Evolutionary conservation across 192 early-diverging fungal genomes (phyloP).

Genomic region (Linnemannia hyalina): DNA sequence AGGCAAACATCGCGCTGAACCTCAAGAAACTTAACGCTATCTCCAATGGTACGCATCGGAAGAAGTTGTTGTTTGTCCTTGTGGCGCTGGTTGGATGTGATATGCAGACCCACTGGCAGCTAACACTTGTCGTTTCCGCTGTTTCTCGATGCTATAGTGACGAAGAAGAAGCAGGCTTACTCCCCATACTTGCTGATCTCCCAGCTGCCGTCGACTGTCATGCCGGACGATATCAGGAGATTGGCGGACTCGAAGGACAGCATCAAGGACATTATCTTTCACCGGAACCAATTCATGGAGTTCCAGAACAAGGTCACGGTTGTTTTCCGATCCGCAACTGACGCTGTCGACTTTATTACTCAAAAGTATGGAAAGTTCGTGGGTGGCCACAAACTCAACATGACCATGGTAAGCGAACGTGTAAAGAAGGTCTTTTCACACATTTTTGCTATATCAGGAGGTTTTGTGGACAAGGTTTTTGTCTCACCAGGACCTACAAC

Average conservation of each 20-base stretch:
- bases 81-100: too few species aligned
- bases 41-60: conserved; percentile 29
- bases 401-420: conserved; percentile 36
- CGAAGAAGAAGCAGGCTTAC: conserved; percentile 40
- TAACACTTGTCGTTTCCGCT: neutral
- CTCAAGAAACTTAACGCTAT: conserved; percentile 48
- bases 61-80: neutral
- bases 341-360: conserved; percentile 52
- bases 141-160: conserved; percentile 12
- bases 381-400: conserved; percentile 33
- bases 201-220: conserved; percentile 36
- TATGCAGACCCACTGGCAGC: neutral
- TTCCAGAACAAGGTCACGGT: conserved; percentile 41
- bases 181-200: conserved; percentile 40
- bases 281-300: conserved; percentile 43
- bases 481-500: neutral
- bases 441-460: neutral
- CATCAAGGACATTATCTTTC: conserved; percentile 45
- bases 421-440: neutral
- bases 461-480: neutral
- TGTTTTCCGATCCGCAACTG: conserved; percentile 48
- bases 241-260: conserved; percentile 36
- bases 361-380: conserved; percentile 48
- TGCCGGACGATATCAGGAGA: conserved; percentile 53
- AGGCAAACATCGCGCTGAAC: conserved; percentile 39